Evolutionary conservation across 768 basidiomycete species (phyloP).

Genomic region (Kondoa subrosea): DNA sequence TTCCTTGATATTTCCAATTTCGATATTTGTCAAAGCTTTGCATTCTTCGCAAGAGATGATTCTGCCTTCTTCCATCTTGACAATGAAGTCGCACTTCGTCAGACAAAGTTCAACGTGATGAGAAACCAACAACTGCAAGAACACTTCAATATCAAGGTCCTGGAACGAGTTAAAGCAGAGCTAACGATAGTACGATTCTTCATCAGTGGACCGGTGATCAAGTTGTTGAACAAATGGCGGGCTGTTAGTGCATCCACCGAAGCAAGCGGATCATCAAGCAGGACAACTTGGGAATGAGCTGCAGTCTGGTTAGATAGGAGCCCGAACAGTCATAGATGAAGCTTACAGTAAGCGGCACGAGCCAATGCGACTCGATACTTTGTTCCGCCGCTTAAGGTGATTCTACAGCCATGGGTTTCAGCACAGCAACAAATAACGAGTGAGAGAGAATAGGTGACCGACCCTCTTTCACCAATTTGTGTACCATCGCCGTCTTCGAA

Average conservation of each 20-base stretch:
- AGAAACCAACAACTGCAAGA: slow-evolving; percentile 66
- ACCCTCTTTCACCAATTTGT: slow-evolving; percentile 26
- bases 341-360: slow-evolving; percentile 58
- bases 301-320: neutral
- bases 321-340: neutral
- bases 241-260: slow-evolving; percentile 48
- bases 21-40: too few species aligned
- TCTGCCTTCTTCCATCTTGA: slow-evolving; percentile 16
- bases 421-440: neutral
- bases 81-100: slow-evolving; percentile 41
- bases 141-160: neutral
- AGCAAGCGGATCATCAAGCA: slow-evolving; percentile 22
- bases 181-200: slow-evolving; percentile 47
- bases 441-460: slow-evolving; percentile 9
- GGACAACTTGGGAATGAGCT: slow-evolving; percentile 43
- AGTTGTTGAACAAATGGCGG: slow-evolving; percentile 34
- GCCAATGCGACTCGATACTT: slow-evolving; percentile 43
- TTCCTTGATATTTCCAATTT: neutral
- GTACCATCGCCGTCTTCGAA: slow-evolving; percentile 64
- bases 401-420: slow-evolving; percentile 1
- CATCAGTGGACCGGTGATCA: slow-evolving; percentile 60
- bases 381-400: slow-evolving; percentile 19
- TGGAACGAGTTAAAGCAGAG: neutral
- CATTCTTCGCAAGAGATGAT: neutral
- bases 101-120: slow-evolving; percentile 82